Conservation (phyloP, 2,329 filamentous ascomycete species). For the Dothistroma septosporum region DNA sequence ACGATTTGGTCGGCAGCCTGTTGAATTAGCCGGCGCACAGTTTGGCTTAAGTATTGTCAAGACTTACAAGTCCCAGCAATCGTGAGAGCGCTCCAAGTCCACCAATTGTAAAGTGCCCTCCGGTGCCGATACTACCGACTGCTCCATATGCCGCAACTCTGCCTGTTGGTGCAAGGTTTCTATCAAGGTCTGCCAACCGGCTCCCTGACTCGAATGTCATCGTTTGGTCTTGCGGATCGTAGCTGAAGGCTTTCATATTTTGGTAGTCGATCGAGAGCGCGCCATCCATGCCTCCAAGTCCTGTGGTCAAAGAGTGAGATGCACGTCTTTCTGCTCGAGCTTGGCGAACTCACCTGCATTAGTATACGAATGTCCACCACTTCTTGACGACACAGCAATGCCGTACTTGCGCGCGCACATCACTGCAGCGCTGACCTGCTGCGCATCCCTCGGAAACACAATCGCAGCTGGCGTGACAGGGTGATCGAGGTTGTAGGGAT, state of each 20-base stretch:
- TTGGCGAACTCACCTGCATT: constrained; percentile 12
- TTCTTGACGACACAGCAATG: constrained; percentile 15
- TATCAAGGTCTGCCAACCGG: constrained; percentile 13
- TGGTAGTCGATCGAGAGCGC: constrained; percentile 13
- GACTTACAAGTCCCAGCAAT: constrained; percentile 46
- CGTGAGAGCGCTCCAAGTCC: constrained; percentile 45
- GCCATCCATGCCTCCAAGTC: constrained; percentile 16
- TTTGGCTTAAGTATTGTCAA: not conserved
- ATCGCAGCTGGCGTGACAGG: constrained; percentile 15
- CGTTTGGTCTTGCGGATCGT: constrained; percentile 9
- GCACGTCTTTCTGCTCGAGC: too few species aligned
- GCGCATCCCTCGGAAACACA: constrained; percentile 13
- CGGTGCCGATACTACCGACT: constrained; percentile 16
- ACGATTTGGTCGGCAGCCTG: constrained; percentile 46
- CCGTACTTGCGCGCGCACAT: constrained; percentile 14
- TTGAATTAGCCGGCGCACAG: not conserved
- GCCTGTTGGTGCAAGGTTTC: constrained; percentile 9
- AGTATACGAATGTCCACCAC: constrained; percentile 18
- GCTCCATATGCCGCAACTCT: constrained; percentile 17
- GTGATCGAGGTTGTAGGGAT: constrained; percentile 18
- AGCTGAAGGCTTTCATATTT: constrained; percentile 17
- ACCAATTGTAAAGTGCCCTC: constrained; percentile 21
- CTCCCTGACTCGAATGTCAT: constrained; percentile 17
- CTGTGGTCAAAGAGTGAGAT: not conserved
- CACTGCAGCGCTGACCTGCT: constrained; percentile 16